Base-by-base conservation (phyloP, 345 rosid species). In the Eucalyptus polybractea region DNA sequence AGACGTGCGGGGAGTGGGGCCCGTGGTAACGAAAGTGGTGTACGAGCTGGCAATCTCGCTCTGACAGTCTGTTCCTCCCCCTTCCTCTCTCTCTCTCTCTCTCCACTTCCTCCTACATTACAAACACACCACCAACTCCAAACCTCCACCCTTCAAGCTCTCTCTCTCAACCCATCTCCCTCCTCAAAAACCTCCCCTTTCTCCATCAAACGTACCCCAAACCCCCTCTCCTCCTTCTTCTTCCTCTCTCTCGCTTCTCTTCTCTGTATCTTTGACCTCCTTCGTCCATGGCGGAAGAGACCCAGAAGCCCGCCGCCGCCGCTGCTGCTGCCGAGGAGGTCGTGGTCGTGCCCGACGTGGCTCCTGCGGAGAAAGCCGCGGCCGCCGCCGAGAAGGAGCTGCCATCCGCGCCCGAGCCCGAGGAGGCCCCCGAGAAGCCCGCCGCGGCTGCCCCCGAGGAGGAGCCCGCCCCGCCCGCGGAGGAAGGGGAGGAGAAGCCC, bases 251-350 rank as follows among this genome's bases (percentile, higher is more conserved):
- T 31, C 50, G 5, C 1, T 14, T 50, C 15, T 37, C 29, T 49
- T n/a, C 86, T 60, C 58, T n/a, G 25, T 40, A 24, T 12, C 24
- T 5, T 58, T 27, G 44, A 27, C 27, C 8, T n/a, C 16, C 56
- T 76, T 37, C 85, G 16, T 40, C 88, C 88, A 90, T 90, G 91
- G 91, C 91, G 13, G 89, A 90, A 49, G 91, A 90, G 49, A 83
- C 89, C 54, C 89, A 40, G 40, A 88, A 67, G 50, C 72, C 89
- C 22, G 85, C 88, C 9, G 85, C 88, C 72, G 15, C 67, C 10
- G 50, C 50, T 2, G 50, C 49, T 8, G 45, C 42, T 2, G 29
- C 85, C 85, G 91, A 83, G 88, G 91, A 90, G 87, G 91, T 90
- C 42, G 91, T 85, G 44, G 89, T 90, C 54, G 89, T 47, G 10